Percentiles rank a stretch among this genome's conserved stretches.
These are phyloP conservation scores for Rasamsonia emersonii DNA, from an alignment of 2,329 filamentous ascomycete species.

Conservation along the genomic window DNA sequence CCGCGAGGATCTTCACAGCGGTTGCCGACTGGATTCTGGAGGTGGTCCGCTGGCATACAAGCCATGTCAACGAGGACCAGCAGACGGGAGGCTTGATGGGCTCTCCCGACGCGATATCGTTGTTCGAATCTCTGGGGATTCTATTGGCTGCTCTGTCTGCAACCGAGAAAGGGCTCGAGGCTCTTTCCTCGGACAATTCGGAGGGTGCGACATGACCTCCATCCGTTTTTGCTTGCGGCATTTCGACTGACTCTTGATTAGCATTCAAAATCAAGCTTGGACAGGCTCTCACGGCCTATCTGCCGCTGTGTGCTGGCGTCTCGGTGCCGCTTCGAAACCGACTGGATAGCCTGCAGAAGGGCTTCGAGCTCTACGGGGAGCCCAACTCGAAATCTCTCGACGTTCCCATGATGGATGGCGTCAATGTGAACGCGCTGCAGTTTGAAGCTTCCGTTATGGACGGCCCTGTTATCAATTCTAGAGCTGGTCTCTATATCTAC, in stretches of 20 bases:
- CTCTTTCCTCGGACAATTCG: slow-evolving; percentile 24
- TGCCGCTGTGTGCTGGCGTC: slow-evolving; percentile 31
- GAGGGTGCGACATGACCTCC: slow-evolving; percentile 19
- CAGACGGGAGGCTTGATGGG: slow-evolving; percentile 22
- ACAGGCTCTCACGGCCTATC: slow-evolving; percentile 30
- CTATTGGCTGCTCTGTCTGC: slow-evolving; percentile 30
- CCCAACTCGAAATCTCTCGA: slow-evolving; percentile 34
- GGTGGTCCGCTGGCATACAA: slow-evolving; percentile 27
- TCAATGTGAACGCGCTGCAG: slow-evolving; percentile 41
- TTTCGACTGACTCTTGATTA: slow-evolving; percentile 11
- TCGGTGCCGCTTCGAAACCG: slow-evolving; percentile 31
- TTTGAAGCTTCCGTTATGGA: slow-evolving; percentile 52
- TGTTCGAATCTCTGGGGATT: slow-evolving; percentile 36
- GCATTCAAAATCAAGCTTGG: slow-evolving; percentile 29
- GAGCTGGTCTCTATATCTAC: slow-evolving; percentile 77
- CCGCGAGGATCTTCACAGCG: slow-evolving; percentile 23
- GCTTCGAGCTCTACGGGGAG: slow-evolving; percentile 34
- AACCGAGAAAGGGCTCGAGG: slow-evolving; percentile 27
- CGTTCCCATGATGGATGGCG: slow-evolving; percentile 32
- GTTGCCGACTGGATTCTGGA: slow-evolving; percentile 32
- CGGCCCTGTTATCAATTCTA: slow-evolving; percentile 62
- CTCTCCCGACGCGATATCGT: slow-evolving; percentile 29
- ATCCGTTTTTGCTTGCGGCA: background rate
- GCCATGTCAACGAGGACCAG: slow-evolving; percentile 16
- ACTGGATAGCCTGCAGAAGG: slow-evolving; percentile 33